Evolutionary conservation across 2,329 filamentous ascomycete genomes (phyloP), one percentile per base, ranked within the genome.

Genomic region (Alternaria sp.): DNA sequence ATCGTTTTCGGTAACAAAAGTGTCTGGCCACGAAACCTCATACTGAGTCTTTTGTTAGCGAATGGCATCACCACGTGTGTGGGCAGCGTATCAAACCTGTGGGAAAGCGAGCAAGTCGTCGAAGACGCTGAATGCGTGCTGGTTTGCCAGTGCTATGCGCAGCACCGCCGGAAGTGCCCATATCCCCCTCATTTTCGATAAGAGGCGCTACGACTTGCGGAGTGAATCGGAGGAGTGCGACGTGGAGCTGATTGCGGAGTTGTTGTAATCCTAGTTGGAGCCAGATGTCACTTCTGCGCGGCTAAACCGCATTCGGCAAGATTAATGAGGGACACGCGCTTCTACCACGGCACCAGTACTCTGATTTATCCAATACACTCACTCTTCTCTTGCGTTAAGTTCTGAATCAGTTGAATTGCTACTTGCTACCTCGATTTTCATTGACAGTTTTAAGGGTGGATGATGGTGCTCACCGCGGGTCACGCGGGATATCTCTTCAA

Each of bases 61-160:
- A 55, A 37, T 39, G 31, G 29, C 26, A 28, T 10, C 5, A 17
- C 7, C 14, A 28, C 21, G 13, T 40, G 4, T 1, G 11, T 9
- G 44, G 10, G 49, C 23, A 54, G 54, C 49, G 57, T 51, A 62
- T 61, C 82, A 63, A 82, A 94, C 91, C 84, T 95, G 92, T 10
- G 93, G 93, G 78, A 90, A 92, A 17, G 92, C 92, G 56, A 96
- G 84, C 51, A 97, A 78, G 75, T 97, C 93, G 73, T 96, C 92
- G 71, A 95, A 88, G 56, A 96, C 90, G 79, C 89, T 96, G 81
- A 97, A 97, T 21, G 83, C 79, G 66, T 84, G 83, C 69, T 85
- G 83, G 68, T 78, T 84, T 45, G 83, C 84, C 58, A 83, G 76
- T 54, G 79, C 80, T 48, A 82, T 72, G 59, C 80, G 80, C 63